Base-by-base conservation (phyloP, 768 basidiomycete species). In the Gymnopilus junonius region DNA sequence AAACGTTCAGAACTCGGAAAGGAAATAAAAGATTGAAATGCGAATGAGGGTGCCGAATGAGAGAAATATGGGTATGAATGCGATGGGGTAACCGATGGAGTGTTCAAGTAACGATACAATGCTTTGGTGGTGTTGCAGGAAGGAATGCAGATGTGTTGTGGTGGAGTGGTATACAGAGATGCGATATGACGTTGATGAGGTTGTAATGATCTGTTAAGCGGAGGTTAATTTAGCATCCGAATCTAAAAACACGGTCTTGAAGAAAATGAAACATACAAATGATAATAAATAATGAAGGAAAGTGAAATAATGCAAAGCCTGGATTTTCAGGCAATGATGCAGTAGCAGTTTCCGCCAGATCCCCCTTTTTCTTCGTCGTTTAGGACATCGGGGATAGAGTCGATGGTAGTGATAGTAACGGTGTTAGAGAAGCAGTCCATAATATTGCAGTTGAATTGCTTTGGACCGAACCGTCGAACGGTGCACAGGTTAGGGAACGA, bases 361-460 rank as follows among this genome's bases (percentile, higher is more conserved):
- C 68, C 66, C 14, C 42, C 58, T 10, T 58, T 65, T 48, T 73
- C 71, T 59, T 71, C 67, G 57, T 67, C 59, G 3, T 65, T 54
- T 21, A 70, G 68, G 46, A 68, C 32, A 25, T 62, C 58, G 43
- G 62, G 59, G 40, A 71, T 55, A 66, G 64, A 23, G 58, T 55
- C 54, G n/a, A 57, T 46, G 58, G 31, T 57, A 40, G 64, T 50
- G 58, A 64, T 43, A 46, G 60, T 59, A 34, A 48, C 55, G 35
- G 65, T 23, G 48, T 32, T 32, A 14, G 27, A 59, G 67, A 73
- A 73, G 42, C 68, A 59, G 59, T 73, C 72, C 72, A 73, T 73
- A 42, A 54, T 58, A 59, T 43, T 23, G 23, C 21, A 42, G 50
- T 56, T 31, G 34, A 23, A 7, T 21, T 20, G 55, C 23, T 29